Conservation (phyloP, 495 filamentous ascomycete genomes). For the Xeromyces bisporus region DNA sequence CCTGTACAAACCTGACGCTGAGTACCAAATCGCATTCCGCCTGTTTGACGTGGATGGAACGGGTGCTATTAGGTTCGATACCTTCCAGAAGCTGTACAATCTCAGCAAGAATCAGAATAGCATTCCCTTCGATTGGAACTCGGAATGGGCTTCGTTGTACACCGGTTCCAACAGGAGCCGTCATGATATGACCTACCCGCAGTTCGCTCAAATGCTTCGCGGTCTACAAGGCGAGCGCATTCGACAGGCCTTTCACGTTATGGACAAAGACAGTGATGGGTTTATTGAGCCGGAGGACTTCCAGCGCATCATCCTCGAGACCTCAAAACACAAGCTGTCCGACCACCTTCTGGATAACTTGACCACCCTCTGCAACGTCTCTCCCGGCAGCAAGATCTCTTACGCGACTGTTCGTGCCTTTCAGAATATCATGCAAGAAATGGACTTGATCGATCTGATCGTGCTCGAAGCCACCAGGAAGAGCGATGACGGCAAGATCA, state of each 20-base stretch:
- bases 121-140: slow-evolving; percentile 93
- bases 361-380: slow-evolving; percentile 88
- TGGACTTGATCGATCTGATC: slow-evolving; percentile 91
- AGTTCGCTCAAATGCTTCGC: slow-evolving; percentile 96
- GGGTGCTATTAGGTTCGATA: slow-evolving; percentile 71
- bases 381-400: slow-evolving; percentile 77
- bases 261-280: slow-evolving; percentile 90
- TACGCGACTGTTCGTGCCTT: slow-evolving; percentile 96
- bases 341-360: slow-evolving; percentile 92
- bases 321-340: slow-evolving; percentile 88
- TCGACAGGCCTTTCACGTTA: slow-evolving; percentile 79
- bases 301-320: slow-evolving; percentile 86
- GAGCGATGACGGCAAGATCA: slow-evolving; percentile 81
- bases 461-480: slow-evolving; percentile 72
- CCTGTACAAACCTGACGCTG: slow-evolving; percentile 83
- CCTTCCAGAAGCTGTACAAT: slow-evolving; percentile 64
- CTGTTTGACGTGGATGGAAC: slow-evolving; percentile 75
- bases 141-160: slow-evolving; percentile 92
- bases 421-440: slow-evolving; percentile 90
- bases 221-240: slow-evolving; percentile 91
- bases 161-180: slow-evolving; percentile 67
- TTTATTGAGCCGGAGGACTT: slow-evolving; percentile 94
- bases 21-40: slow-evolving; percentile 97
- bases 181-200: slow-evolving; percentile 84
- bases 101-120: slow-evolving; percentile 61